phyloP scores from a whole-genome alignment of 441 rosid species.

The Mallotus repandus region DNA sequence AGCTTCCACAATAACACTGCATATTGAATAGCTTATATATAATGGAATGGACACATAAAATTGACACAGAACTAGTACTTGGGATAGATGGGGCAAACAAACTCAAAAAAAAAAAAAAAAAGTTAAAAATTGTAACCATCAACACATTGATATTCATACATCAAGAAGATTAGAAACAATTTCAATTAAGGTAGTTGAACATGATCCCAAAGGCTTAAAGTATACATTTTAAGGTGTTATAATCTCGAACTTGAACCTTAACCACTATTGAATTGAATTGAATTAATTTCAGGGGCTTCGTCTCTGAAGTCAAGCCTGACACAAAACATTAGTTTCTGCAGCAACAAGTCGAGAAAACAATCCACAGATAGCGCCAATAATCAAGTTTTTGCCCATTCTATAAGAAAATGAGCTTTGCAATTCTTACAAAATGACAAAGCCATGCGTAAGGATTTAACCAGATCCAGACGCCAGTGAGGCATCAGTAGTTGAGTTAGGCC shows the following conservation, averaged over 20 bases:
- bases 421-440: neutral
- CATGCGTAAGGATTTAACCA: neutral
- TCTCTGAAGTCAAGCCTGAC: neutral
- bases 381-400: neutral
- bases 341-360: neutral
- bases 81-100: neutral
- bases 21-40: constrained; percentile 28
- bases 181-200: neutral
- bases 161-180: neutral
- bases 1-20: constrained; percentile 97
- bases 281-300: neutral
- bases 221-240: neutral
- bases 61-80: neutral
- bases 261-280: neutral
- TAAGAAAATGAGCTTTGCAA: neutral
- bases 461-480: constrained; percentile 6
- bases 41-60: constrained; percentile 23
- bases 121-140: neutral
- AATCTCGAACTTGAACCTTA: neutral
- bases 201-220: neutral
- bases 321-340: neutral
- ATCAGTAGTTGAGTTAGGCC: neutral
- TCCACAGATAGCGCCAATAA: neutral
- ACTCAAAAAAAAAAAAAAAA: neutral
- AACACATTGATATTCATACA: neutral